phyloP scores from a whole-genome alignment of 345 rosid genomes.

The Eucalyptus polyanthemos region DNA sequence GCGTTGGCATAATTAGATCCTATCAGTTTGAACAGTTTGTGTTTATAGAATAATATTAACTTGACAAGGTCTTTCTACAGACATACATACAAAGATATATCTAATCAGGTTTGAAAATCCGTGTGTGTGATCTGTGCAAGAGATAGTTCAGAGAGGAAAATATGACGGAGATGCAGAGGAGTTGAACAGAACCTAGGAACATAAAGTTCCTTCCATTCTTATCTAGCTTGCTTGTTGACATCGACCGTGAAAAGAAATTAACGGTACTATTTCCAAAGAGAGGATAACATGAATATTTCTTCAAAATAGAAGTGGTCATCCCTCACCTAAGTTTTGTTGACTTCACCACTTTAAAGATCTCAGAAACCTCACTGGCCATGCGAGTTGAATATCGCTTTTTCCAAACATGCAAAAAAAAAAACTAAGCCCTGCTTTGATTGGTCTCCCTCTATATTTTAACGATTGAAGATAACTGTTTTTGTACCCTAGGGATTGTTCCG shows the following conservation, averaged over 20 bases:
- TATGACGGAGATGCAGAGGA: background rate
- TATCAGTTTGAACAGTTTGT: background rate
- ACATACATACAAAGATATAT: background rate
- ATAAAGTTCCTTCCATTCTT: background rate
- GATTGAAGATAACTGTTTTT: too few species aligned
- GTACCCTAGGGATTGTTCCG: too few species aligned
- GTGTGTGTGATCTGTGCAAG: background rate
- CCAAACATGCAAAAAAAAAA: too few species aligned
- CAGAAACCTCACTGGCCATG: background rate
- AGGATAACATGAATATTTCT: background rate
- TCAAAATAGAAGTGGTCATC: background rate
- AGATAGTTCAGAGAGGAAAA: background rate
- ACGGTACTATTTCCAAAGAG: background rate
- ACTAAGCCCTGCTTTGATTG: too few species aligned
- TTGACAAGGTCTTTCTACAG: background rate
- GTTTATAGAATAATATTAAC: background rate
- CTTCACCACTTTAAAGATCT: background rate
- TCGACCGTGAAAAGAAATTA: background rate
- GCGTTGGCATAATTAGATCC: background rate
- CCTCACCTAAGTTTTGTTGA: background rate
- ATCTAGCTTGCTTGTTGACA: background rate
- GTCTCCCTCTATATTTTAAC: too few species aligned
- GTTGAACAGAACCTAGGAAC: rapidly evolving
- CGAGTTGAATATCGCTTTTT: too few species aligned
- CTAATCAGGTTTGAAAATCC: background rate